These are phyloP conservation scores for Firmiana major DNA, from an alignment of 345 rosid genomes.

Conservation along the genomic window DNA sequence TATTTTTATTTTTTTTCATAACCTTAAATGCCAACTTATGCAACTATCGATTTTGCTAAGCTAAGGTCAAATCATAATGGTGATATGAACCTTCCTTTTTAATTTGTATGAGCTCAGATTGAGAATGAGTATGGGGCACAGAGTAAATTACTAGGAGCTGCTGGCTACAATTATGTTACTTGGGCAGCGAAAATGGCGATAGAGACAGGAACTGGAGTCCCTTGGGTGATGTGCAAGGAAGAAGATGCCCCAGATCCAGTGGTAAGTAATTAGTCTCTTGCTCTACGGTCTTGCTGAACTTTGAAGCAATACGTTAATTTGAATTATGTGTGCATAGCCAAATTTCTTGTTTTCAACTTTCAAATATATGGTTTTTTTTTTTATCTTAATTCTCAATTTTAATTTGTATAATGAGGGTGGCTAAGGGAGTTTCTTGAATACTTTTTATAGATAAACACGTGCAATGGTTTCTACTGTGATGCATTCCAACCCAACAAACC, in stretches of 20 bases:
- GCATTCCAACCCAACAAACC: conserved; percentile 92
- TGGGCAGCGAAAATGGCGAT: conserved; percentile 99
- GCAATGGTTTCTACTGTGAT: conserved; percentile 99
- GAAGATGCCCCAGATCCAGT: conserved; percentile 99
- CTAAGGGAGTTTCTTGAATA: conserved; percentile 12
- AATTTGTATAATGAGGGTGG: conserved; percentile 13
- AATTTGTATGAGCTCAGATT: conserved; percentile 46
- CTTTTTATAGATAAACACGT: conserved; percentile 76
- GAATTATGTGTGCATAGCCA: not conserved
- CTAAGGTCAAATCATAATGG: conserved; percentile 5
- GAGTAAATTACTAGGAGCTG: conserved; percentile 26
- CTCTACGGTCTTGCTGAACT: not conserved
- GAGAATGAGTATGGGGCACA: conserved; percentile 97
- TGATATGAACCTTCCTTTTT: not conserved
- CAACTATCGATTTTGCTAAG: not conserved
- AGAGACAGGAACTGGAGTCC: conserved; percentile 80
- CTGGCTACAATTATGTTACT: not conserved
- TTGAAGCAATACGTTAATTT: not conserved
- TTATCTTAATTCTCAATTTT: not conserved
- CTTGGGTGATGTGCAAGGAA: conserved; percentile 99
- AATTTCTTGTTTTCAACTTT: not conserved
- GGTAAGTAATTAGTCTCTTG: conserved; percentile 36
- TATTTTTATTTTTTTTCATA: not conserved
- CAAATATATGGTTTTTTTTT: not conserved
- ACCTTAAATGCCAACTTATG: not conserved